Percentiles rank a stretch among this genome's conserved stretches.
Evolutionary conservation across 768 basidiomycete genomes (phyloP).

Genomic region (Suillus fuscotomentosus): DNA sequence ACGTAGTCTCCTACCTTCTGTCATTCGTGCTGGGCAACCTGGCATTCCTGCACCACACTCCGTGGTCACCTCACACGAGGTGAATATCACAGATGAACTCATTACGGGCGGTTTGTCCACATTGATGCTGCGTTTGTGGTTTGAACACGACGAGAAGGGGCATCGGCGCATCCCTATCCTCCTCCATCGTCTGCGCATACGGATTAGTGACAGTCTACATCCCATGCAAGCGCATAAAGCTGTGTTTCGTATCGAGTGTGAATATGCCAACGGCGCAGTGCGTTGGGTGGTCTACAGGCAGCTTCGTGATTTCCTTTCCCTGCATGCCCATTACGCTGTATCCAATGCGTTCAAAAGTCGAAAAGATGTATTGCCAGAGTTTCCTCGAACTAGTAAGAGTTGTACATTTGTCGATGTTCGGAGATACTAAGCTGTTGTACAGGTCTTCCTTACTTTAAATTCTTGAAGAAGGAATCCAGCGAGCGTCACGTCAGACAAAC

Average conservation of each 20-base stretch:
- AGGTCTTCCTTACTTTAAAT: slow-evolving; percentile 92
- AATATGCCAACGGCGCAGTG: slow-evolving; percentile 90
- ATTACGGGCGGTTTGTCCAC: slow-evolving; percentile 77
- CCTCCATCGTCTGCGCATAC: slow-evolving; percentile 78
- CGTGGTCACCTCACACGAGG: slow-evolving; percentile 48
- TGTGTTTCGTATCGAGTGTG: slow-evolving; percentile 90
- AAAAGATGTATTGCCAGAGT: slow-evolving; percentile 82
- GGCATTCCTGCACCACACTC: slow-evolving; percentile 40
- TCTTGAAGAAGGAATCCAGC: slow-evolving; percentile 64
- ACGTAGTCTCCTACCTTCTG: slow-evolving; percentile 61
- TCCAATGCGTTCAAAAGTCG: slow-evolving; percentile 78
- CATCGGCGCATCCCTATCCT: slow-evolving; percentile 77
- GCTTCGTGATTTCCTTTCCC: slow-evolving; percentile 84
- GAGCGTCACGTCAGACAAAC: slow-evolving; percentile 54
- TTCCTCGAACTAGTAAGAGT: slow-evolving; percentile 74
- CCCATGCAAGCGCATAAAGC: slow-evolving; percentile 74
- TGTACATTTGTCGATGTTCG: neutral
- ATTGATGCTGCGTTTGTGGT: slow-evolving; percentile 78
- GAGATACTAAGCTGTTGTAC: neutral
- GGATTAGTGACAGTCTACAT: slow-evolving; percentile 83
- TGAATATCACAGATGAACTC: slow-evolving; percentile 82
- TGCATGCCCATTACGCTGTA: slow-evolving; percentile 87
- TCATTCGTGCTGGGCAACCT: slow-evolving; percentile 35
- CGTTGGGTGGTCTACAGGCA: slow-evolving; percentile 97
- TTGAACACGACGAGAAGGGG: slow-evolving; percentile 85